Evolutionary conservation across 371 early-diverging fungal genomes (phyloP).

Genomic region (Zychaea mexicana): DNA sequence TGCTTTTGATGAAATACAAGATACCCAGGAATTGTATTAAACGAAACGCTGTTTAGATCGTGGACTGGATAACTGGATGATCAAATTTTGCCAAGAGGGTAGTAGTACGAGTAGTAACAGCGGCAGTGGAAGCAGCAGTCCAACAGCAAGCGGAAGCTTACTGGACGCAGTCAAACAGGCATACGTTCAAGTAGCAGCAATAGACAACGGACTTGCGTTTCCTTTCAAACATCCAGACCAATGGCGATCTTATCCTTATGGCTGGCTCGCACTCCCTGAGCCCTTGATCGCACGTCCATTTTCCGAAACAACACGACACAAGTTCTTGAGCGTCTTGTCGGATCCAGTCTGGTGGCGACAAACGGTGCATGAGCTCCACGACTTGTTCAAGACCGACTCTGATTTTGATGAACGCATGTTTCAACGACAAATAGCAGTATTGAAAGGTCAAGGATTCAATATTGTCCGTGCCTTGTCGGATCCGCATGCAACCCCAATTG

Average conservation of each 20-base stretch:
- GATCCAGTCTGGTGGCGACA: constrained; percentile 81
- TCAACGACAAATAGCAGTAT: constrained; percentile 77
- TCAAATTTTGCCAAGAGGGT: constrained; percentile 62
- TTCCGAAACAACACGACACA: constrained; percentile 63
- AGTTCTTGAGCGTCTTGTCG: constrained; percentile 69
- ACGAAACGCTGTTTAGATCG: constrained; percentile 51
- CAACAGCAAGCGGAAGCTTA: constrained; percentile 25
- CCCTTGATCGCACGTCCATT: constrained; percentile 66
- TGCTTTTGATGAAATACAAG: too few relatives aligned
- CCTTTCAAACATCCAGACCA: constrained; percentile 93
- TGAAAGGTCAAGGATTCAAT: constrained; percentile 88
- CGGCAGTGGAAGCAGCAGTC: constrained; percentile 21
- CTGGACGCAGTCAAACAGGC: constrained; percentile 12
- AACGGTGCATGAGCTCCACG: constrained; percentile 65
- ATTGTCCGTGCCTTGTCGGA: constrained; percentile 70
- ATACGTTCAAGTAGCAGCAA: constrained; percentile 76
- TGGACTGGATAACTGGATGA: constrained; percentile 93
- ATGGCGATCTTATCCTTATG: constrained; percentile 89
- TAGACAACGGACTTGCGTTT: constrained; percentile 93
- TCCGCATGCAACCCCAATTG: constrained; percentile 56
- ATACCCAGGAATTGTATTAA: neutral
- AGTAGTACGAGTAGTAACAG: too few relatives aligned
- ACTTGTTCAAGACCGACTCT: constrained; percentile 66
- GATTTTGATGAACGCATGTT: constrained; percentile 87
- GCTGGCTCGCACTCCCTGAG: constrained; percentile 79